Percentiles rank a stretch among this genome's conserved stretches.
These are phyloP conservation scores for Sesbania bispinosa DNA, from an alignment of 306 rosid genomes.

Conservation along the genomic window DNA sequence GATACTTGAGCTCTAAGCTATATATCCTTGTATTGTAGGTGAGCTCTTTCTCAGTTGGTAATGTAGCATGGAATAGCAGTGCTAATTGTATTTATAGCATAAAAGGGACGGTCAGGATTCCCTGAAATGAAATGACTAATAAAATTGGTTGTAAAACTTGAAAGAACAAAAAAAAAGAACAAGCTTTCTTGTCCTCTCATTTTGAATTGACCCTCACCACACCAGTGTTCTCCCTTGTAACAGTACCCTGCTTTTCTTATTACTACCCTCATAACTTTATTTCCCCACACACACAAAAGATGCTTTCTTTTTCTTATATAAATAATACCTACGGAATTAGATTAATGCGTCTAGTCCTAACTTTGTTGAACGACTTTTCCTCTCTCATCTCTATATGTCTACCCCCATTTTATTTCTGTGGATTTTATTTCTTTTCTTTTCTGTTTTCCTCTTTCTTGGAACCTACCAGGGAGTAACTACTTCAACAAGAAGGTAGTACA, in stretches of 20 bases:
- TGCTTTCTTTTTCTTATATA: conserved; percentile 34
- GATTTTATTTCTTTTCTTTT: background rate
- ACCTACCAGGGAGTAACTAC: conserved; percentile 3
- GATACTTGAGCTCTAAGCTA: conserved; percentile 21
- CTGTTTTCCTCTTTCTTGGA: conserved; percentile 12
- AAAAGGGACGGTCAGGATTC: conserved; percentile 53
- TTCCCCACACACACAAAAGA: conserved; percentile 30
- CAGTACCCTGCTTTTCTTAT: conserved; percentile 26
- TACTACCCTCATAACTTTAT: background rate
- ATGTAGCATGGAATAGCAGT: conserved; percentile 8
- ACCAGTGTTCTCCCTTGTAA: background rate
- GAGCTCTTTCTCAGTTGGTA: background rate
- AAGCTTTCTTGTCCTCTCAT: conserved; percentile 48
- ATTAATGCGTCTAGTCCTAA: conserved; percentile 33
- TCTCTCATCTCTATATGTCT: background rate
- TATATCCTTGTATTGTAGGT: background rate
- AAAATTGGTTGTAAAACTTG: conserved; percentile 30
- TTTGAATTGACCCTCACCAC: conserved; percentile 35
- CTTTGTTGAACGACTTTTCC: conserved; percentile 37
- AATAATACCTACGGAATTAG: conserved; percentile 38
- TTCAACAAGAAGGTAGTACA: conserved; percentile 13
- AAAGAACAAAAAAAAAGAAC: conserved; percentile 32
- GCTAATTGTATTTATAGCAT: conserved; percentile 45
- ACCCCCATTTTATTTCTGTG: background rate
- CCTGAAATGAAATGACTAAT: conserved; percentile 36